Percentiles rank a stretch among this genome's conserved stretches.
Conservation (phyloP, 2,329 filamentous ascomycete species). For the Diaporthe velutina region DNA sequence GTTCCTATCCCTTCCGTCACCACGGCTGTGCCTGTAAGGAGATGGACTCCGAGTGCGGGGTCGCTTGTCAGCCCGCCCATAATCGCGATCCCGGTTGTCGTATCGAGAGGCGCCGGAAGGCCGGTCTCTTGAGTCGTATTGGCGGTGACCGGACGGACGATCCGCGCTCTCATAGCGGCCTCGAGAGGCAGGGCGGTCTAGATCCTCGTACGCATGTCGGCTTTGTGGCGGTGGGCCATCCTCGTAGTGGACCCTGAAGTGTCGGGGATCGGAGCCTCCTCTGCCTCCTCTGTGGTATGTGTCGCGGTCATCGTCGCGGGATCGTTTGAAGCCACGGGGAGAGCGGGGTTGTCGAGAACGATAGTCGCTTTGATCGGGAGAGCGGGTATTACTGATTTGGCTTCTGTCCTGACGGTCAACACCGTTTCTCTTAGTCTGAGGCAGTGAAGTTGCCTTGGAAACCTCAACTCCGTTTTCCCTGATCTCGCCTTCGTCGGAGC, state of each 20-base stretch:
- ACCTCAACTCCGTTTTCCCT: constrained; percentile 75
- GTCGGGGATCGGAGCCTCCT: constrained; percentile 67
- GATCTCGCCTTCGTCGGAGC: constrained; percentile 91
- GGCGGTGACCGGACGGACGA: constrained; percentile 52
- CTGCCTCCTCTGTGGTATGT: constrained; percentile 53
- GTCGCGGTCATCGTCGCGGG: constrained; percentile 74
- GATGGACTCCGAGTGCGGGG: constrained; percentile 47
- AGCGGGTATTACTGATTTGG: constrained; percentile 70
- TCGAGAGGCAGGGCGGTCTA: constrained; percentile 37
- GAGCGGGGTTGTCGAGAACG: constrained; percentile 66
- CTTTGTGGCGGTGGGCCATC: constrained; percentile 62
- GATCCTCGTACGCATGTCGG: constrained; percentile 67
- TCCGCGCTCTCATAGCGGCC: constrained; percentile 69
- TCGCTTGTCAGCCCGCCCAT: constrained; percentile 46
- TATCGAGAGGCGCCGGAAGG: constrained; percentile 54
- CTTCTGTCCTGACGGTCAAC: constrained; percentile 95
- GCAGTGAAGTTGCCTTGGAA: constrained; percentile 89
- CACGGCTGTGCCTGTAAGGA: constrained; percentile 42
- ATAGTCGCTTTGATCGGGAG: constrained; percentile 65
- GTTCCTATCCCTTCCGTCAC: constrained; percentile 45
- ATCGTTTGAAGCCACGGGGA: constrained; percentile 76
- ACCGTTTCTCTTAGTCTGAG: constrained; percentile 80
- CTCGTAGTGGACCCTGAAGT: constrained; percentile 74
- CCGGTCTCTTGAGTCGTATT: constrained; percentile 39
- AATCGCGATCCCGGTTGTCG: constrained; percentile 62